Evolutionary conservation across 2,329 filamentous ascomycete genomes (phyloP).

Genomic region (Fusarium nygamai): DNA sequence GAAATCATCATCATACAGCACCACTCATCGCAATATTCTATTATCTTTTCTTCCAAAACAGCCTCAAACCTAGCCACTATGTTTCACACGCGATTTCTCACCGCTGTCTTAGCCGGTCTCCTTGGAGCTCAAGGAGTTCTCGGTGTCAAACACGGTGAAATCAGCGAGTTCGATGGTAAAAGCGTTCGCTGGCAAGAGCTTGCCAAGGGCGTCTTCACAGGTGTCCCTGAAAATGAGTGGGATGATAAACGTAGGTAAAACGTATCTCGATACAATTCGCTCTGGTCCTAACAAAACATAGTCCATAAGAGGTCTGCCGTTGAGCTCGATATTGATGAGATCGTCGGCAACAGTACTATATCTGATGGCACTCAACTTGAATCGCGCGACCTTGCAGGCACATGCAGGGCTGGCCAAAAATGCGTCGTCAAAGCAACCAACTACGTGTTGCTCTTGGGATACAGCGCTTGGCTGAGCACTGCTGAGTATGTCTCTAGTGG

Average conservation of each 20-base stretch:
- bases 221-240: background rate
- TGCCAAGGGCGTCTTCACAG: background rate
- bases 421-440: background rate
- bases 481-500: background rate
- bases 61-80: background rate
- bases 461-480: background rate
- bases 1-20: background rate
- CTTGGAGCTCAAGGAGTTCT: background rate
- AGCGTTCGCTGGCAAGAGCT: background rate
- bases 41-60: accelerated
- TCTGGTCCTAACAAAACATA: background rate
- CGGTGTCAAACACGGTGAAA: background rate
- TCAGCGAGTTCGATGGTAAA: background rate
- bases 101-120: background rate
- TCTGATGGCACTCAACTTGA: background rate
- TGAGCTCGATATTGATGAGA: background rate
- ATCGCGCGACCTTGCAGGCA: background rate
- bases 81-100: background rate
- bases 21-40: background rate
- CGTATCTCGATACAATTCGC: accelerated
- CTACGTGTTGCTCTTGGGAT: background rate
- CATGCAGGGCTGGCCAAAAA: background rate
- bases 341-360: background rate
- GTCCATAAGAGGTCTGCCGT: background rate
- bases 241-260: background rate